Percentiles rank a stretch among this genome's conserved stretches.
Conservation (phyloP, 345 rosid genomes). For the Bruguiera sexangula region DNA sequence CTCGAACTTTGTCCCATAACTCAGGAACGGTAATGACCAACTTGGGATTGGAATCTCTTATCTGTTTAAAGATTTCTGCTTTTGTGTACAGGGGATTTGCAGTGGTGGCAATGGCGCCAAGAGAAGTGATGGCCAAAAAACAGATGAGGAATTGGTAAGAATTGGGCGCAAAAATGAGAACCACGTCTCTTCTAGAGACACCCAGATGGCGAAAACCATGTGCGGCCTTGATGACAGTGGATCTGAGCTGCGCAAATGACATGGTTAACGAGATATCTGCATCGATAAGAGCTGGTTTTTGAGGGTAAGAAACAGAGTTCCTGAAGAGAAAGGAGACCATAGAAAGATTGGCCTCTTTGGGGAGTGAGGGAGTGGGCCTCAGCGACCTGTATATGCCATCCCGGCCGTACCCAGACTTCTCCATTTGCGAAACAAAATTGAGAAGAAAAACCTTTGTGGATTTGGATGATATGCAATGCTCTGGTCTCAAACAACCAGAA, state of each 20-base stretch:
- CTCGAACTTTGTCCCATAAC: slow-evolving; percentile 57
- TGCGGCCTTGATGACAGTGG: slow-evolving; percentile 53
- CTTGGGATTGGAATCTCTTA: slow-evolving; percentile 66
- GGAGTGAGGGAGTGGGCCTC: slow-evolving; percentile 52
- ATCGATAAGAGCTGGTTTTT: slow-evolving; percentile 66
- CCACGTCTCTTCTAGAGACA: slow-evolving; percentile 57
- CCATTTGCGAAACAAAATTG: slow-evolving; percentile 35
- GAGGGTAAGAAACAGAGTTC: slow-evolving; percentile 47
- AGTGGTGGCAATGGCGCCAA: slow-evolving; percentile 76
- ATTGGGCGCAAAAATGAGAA: slow-evolving; percentile 73
- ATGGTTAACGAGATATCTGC: slow-evolving; percentile 52
- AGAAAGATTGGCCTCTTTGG: slow-evolving; percentile 60
- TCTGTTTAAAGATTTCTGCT: slow-evolving; percentile 59
- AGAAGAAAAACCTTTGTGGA: neutral
- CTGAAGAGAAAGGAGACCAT: slow-evolving; percentile 59
- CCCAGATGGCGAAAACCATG: slow-evolving; percentile 68
- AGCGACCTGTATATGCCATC: slow-evolving; percentile 78
- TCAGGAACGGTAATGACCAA: slow-evolving; percentile 56
- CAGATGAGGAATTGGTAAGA: slow-evolving; percentile 70
- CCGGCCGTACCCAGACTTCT: slow-evolving; percentile 80
- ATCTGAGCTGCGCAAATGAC: slow-evolving; percentile 57
- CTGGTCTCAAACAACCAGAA: neutral
- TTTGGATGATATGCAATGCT: neutral
- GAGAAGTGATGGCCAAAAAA: slow-evolving; percentile 58
- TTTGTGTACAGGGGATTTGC: slow-evolving; percentile 71